Evolutionary conservation across 73 alveolate genomes (phyloP).

Genomic region (Paramecium sonneborni): DNA sequence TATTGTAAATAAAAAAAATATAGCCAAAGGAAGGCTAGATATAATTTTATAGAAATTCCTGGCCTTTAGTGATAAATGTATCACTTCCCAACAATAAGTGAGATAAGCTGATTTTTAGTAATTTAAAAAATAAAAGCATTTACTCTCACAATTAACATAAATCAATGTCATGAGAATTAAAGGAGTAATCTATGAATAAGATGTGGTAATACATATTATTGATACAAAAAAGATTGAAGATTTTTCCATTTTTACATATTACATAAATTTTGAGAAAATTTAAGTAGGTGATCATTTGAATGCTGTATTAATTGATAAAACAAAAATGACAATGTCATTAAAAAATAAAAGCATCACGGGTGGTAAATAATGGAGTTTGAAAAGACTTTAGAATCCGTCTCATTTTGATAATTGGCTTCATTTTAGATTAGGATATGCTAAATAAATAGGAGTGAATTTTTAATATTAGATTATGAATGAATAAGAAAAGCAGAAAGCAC

Average conservation of each 20-base stretch:
- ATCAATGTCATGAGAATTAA: conserved; percentile 29
- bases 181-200: conserved; percentile 16
- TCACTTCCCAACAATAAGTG: background rate
- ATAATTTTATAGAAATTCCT: conserved; percentile 12
- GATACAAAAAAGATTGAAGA: background rate
- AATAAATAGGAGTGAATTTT: conserved; percentile 8
- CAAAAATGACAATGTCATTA: conserved; percentile 11
- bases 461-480: background rate
- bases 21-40: background rate
- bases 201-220: background rate
- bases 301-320: conserved; percentile 23
- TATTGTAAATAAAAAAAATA: background rate
- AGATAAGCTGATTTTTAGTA: background rate
- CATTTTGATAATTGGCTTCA: conserved; percentile 28
- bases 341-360: conserved; percentile 14
- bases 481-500: background rate
- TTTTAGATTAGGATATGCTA: conserved; percentile 34
- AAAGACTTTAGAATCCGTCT: background rate
- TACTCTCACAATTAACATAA: background rate
- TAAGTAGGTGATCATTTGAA: conserved; percentile 50
- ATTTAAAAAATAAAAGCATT: background rate
- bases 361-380: conserved; percentile 49
- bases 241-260: conserved; percentile 38
- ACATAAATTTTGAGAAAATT: conserved; percentile 28
- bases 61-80: conserved; percentile 39